Evolutionary conservation across 805 yeast genomes (phyloP), one percentile per base, ranked within the genome.

Genomic region (Starmerella floricola): DNA sequence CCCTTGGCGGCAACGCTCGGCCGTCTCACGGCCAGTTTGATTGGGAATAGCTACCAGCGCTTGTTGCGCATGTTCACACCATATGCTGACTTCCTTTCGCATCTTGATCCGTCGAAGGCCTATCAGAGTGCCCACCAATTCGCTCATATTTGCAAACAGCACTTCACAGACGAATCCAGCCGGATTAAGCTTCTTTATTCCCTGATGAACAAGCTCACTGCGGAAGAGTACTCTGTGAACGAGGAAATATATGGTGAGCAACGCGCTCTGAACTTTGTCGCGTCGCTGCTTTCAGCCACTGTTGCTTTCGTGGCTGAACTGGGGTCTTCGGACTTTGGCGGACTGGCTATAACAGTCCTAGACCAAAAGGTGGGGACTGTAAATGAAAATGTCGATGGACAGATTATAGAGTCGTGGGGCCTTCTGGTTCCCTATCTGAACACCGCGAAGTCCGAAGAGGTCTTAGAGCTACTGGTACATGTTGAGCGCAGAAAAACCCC

Each of bases 301-400:
- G 50, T 52, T n/a, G 51, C 47, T 5, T 34, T 50, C 31, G 55
- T 49, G 6, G 40, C 39, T 18, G 26, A 42, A 12, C 43, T 49
- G 30, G 28, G 41, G 23, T 91, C 81, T 49, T 76, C 74, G 42
- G 72, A 82, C 15, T 79, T 88, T 24, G 74, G 81, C 15, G 77
- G 81, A 3, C 68, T 91, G 49, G 78, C 93, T 0, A 76, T 83
- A 12, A 79, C 95, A 0, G 76, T 91, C 30, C 67, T 91, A 43
- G 74, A 83, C 12, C 39, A 66, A 66, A 38, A 57, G 45, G 41
- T 38, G 30, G 56, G 54, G 24, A 34, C 47, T 3, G 53, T 54
- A 20, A 42, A 43, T 33, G 42, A 32, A n/a, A 36, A 40, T 2
- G 53, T 53, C 17, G 56, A 53, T 20, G 37, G 41, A 16, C 59